These are phyloP conservation scores for Boletus semigastroideus DNA, from an alignment of 1,284 basidiomycete genomes.

Conservation along the genomic window DNA sequence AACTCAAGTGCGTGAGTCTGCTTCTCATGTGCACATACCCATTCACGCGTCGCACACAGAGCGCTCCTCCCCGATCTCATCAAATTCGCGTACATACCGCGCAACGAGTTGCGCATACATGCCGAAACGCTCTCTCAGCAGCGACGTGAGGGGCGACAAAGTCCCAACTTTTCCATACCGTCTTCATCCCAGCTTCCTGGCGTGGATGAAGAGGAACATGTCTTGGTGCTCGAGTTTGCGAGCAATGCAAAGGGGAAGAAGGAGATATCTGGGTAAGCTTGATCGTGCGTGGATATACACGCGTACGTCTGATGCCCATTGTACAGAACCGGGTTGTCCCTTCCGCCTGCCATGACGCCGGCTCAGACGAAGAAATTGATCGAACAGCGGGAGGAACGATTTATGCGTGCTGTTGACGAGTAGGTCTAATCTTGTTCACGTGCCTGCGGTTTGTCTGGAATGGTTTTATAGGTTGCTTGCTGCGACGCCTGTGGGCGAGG, in stretches of 20 bases:
- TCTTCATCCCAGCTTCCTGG: slow-evolving; percentile 24
- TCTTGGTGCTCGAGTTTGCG: slow-evolving; percentile 74
- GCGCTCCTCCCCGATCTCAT: slow-evolving; percentile 80
- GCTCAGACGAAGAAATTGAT: slow-evolving; percentile 68
- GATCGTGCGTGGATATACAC: neutral
- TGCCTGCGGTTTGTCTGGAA: neutral
- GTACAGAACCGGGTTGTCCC: slow-evolving; percentile 40
- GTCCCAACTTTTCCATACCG: slow-evolving; percentile 42
- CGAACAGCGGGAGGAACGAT: slow-evolving; percentile 69
- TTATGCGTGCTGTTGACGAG: slow-evolving; percentile 72
- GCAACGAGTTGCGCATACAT: slow-evolving; percentile 62
- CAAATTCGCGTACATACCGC: slow-evolving; percentile 80
- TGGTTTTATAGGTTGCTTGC: slow-evolving; percentile 52
- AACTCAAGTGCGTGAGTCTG: slow-evolving; percentile 68
- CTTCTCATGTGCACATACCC: neutral
- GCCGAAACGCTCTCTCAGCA: slow-evolving; percentile 35
- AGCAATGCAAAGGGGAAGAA: slow-evolving; percentile 52
- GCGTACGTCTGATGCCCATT: slow-evolving; percentile 1
- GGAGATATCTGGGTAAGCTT: slow-evolving; percentile 29
- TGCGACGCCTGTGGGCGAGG: slow-evolving; percentile 53
- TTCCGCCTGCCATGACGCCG: slow-evolving; percentile 54
- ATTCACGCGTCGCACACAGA: slow-evolving; percentile 41
- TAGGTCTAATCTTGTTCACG: slow-evolving; percentile 33
- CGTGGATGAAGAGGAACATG: slow-evolving; percentile 52
- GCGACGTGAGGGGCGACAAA: slow-evolving; percentile 22